These are phyloP conservation scores for Ascochyta viciae-villosae DNA, from an alignment of 2,329 filamentous ascomycete species.

Conservation along the genomic window DNA sequence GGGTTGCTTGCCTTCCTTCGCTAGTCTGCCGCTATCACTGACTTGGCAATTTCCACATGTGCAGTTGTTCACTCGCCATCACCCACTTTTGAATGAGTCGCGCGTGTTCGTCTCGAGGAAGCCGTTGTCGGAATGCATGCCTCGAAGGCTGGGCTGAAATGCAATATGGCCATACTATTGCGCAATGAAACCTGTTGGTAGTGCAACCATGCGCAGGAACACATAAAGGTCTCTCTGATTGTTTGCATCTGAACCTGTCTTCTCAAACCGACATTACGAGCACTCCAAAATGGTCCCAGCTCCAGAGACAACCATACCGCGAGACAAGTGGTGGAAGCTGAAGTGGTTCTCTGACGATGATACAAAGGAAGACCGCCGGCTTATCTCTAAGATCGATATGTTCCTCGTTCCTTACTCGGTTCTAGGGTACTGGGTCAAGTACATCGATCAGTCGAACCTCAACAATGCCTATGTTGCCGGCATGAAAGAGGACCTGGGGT, in stretches of 20 bases:
- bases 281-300: not conserved
- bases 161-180: conserved; percentile 1
- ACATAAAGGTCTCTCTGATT: not conserved
- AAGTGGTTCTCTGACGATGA: conserved; percentile 47
- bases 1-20: not conserved
- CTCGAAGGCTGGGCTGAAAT: not conserved
- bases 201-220: not conserved
- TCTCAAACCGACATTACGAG: not conserved
- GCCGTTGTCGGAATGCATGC: not conserved
- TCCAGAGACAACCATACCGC: conserved; percentile 10
- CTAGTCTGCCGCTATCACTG: not conserved
- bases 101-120: not conserved
- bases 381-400: conserved; percentile 62
- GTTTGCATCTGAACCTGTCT: not conserved
- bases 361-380: conserved; percentile 55
- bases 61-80: not conserved
- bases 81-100: not conserved
- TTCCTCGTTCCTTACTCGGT: conserved; percentile 63
- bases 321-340: conserved; percentile 22
- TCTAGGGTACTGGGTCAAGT: conserved; percentile 63
- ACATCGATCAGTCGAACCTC: conserved; percentile 61
- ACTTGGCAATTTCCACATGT: not conserved
- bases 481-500: conserved; percentile 58
- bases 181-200: not conserved
- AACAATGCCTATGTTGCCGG: conserved; percentile 64